phyloP scores from a whole-genome alignment of 2,329 filamentous ascomycete genomes.

The Fusarium caatingaense region DNA sequence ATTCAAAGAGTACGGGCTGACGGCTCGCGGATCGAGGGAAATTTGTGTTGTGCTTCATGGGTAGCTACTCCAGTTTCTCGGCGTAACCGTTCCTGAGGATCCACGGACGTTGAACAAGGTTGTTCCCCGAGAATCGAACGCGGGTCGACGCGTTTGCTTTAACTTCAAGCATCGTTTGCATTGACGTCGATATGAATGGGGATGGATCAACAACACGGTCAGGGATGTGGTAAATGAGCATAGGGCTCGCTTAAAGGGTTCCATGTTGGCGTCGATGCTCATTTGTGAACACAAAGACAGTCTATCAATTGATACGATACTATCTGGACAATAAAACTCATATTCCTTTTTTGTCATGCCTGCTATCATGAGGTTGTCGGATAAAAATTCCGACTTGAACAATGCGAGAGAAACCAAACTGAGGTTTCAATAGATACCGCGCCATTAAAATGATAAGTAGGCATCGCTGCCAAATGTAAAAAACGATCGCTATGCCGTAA shows the following conservation, averaged over 20 bases:
- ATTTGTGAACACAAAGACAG: constrained; percentile 7
- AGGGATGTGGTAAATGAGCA: neutral
- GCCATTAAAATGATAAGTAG: constrained; percentile 14
- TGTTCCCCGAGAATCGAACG: neutral
- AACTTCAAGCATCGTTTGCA: neutral
- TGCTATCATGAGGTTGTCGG: constrained; percentile 14
- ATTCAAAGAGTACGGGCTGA: neutral
- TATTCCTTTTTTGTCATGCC: constrained; percentile 20
- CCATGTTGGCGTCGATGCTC: neutral
- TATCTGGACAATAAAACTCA: constrained; percentile 16
- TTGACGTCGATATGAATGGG: neutral
- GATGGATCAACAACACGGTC: constrained; percentile 5
- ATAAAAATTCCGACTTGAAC: constrained; percentile 9
- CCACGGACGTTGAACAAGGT: neutral
- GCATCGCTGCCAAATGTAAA: constrained; percentile 25
- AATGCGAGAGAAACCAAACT: constrained; percentile 7
- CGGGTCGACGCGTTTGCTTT: neutral
- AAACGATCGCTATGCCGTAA: constrained; percentile 32
- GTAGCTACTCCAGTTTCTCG: neutral
- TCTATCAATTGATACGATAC: constrained; percentile 27
- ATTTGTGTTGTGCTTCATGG: neutral
- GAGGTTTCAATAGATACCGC: neutral
- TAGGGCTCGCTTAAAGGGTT: neutral
- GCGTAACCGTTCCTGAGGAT: neutral
- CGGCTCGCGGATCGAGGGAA: constrained; percentile 1